Evolutionary conservation across 2,329 filamentous ascomycete species (phyloP).

Genomic region (Clarireedia homoeocarpa): DNA sequence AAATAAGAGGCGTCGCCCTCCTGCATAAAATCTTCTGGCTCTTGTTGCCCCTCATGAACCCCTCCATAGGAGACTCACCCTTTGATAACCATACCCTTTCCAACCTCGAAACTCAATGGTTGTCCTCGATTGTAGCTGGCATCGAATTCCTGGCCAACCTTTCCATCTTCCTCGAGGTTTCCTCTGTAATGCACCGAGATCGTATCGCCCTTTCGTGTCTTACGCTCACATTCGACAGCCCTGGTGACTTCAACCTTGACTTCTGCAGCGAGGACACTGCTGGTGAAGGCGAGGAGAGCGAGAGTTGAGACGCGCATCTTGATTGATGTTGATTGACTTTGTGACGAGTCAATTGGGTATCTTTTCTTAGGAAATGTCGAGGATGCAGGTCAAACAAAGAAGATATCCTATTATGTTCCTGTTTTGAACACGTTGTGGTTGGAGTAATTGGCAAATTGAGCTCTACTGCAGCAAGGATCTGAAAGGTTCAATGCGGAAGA

Average conservation of each 20-base stretch:
- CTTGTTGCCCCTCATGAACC: neutral
- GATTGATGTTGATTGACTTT: neutral
- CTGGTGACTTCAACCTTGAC: conserved; percentile 73
- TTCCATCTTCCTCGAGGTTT: conserved; percentile 50
- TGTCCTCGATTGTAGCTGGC: conserved; percentile 68
- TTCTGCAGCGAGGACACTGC: conserved; percentile 27
- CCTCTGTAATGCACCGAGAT: conserved; percentile 86
- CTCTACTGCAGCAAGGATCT: neutral
- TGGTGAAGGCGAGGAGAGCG: conserved; percentile 24
- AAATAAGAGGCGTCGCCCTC: neutral
- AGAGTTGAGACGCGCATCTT: conserved; percentile 28
- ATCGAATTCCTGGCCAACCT: conserved; percentile 73
- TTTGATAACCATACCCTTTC: conserved; percentile 77
- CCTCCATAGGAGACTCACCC: conserved; percentile 48
- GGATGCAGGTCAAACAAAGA: neutral
- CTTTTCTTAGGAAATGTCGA: neutral
- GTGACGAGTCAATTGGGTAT: neutral
- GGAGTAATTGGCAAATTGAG: neutral
- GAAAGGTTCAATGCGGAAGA: neutral
- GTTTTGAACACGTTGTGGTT: neutral
- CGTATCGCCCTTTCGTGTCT: conserved; percentile 66
- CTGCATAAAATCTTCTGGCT: neutral
- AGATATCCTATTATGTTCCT: neutral
- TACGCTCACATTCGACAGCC: conserved; percentile 70
- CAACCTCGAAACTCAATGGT: conserved; percentile 75